A percentile compares a stretch with the other conserved stretches of the same genome.
These are phyloP conservation scores for Aureobasidium uvarum DNA, from an alignment of 2,329 filamentous ascomycete genomes.

Conservation along the genomic window DNA sequence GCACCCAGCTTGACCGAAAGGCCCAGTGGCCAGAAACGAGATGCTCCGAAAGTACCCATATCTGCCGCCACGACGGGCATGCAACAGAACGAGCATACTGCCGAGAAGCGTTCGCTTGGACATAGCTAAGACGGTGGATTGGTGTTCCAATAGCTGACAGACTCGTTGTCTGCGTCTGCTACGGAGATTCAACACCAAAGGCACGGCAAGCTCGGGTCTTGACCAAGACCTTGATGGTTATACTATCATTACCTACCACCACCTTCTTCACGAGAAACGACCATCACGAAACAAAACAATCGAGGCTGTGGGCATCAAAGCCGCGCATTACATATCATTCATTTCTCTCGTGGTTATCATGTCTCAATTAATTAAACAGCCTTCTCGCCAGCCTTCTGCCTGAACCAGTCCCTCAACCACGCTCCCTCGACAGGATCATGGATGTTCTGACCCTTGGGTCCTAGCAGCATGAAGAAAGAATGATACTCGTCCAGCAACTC, in stretches of 20 bases:
- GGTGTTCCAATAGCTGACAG: background rate
- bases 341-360: constrained; percentile 8
- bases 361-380: constrained; percentile 12
- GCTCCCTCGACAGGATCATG: constrained; percentile 14
- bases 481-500: constrained; percentile 5
- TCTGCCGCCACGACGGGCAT: background rate
- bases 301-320: background rate
- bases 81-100: background rate
- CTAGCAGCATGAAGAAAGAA: constrained; percentile 1
- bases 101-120: background rate
- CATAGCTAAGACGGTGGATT: background rate
- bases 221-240: background rate
- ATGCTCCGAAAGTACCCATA: constrained; percentile 1
- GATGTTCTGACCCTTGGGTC: constrained; percentile 19
- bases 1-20: constrained; percentile 61
- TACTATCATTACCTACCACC: background rate
- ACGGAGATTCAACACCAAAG: background rate
- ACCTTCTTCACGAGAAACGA: constrained; percentile 5
- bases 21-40: constrained; percentile 45
- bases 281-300: constrained; percentile 9
- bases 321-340: background rate
- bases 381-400: constrained; percentile 25
- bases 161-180: background rate
- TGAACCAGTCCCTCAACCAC: constrained; percentile 25
- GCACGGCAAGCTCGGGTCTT: background rate